These are phyloP conservation scores for Xerocomellus chrysenteron DNA, from an alignment of 768 basidiomycete genomes.

Conservation along the genomic window DNA sequence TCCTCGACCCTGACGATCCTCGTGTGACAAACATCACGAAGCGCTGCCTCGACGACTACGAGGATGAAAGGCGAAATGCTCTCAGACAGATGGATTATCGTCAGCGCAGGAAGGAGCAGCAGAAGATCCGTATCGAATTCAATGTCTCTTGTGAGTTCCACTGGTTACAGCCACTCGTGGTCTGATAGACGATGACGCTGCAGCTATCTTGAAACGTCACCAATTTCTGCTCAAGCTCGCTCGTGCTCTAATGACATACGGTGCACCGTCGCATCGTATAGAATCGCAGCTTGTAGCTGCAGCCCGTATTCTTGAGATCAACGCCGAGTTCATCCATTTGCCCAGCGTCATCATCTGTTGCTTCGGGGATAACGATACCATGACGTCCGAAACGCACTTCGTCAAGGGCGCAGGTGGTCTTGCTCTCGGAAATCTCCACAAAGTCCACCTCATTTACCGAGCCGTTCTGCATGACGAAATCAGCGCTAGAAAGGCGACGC, in stretches of 20 bases:
- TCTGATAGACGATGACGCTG: neutral
- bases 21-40: constrained; percentile 57
- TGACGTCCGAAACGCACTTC: constrained; percentile 86
- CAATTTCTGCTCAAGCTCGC: constrained; percentile 86
- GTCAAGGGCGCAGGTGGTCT: constrained; percentile 76
- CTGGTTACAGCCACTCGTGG: neutral
- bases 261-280: constrained; percentile 91
- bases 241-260: constrained; percentile 85
- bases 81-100: constrained; percentile 68
- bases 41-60: constrained; percentile 53
- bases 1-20: constrained; percentile 73
- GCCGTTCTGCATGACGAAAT: constrained; percentile 90
- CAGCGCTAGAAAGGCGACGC: constrained; percentile 73
- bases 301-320: constrained; percentile 84
- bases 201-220: constrained; percentile 79
- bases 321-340: constrained; percentile 88
- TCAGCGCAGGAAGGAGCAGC: constrained; percentile 61
- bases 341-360: constrained; percentile 82
- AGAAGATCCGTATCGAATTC: constrained; percentile 67
- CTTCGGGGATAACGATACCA: constrained; percentile 88
- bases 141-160: constrained; percentile 63
- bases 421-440: constrained; percentile 80
- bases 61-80: constrained; percentile 60
- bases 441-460: constrained; percentile 83
- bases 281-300: constrained; percentile 90